phyloP scores from a whole-genome alignment of 176 grass and related monocot genomes.

The Oryza australiensis region DNA sequence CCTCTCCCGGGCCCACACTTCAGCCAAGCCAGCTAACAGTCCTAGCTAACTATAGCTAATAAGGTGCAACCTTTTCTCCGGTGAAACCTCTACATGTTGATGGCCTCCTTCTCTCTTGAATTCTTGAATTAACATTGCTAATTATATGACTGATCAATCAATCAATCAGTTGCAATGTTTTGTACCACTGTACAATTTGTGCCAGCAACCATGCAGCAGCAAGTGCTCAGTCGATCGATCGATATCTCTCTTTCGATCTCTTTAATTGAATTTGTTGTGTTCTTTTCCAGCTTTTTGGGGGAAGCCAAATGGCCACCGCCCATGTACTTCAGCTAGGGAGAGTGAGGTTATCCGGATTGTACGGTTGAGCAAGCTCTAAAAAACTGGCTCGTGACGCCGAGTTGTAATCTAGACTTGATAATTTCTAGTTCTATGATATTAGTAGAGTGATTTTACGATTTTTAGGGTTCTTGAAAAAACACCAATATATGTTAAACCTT shows the following conservation, averaged over 20 bases:
- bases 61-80: neutral
- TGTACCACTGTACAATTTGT: neutral
- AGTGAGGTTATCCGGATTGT: neutral
- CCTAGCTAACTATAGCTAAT: neutral
- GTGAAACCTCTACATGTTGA: neutral
- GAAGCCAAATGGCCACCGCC: neutral
- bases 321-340: neutral
- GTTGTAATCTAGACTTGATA: neutral
- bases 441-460: neutral
- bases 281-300: neutral
- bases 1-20: neutral
- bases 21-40: neutral
- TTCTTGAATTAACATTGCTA: neutral
- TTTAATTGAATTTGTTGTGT: neutral
- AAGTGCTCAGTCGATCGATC: too few species aligned
- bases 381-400: too few species aligned
- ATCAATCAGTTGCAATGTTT: neutral
- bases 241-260: neutral
- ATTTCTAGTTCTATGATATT: neutral
- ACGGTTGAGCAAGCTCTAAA: neutral
- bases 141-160: neutral
- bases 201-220: neutral
- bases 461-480: too few species aligned
- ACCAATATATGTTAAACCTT: too few species aligned
- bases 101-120: neutral